Base-by-base conservation (phyloP, 768 basidiomycete genomes). In the Tephrocybe sp. region DNA sequence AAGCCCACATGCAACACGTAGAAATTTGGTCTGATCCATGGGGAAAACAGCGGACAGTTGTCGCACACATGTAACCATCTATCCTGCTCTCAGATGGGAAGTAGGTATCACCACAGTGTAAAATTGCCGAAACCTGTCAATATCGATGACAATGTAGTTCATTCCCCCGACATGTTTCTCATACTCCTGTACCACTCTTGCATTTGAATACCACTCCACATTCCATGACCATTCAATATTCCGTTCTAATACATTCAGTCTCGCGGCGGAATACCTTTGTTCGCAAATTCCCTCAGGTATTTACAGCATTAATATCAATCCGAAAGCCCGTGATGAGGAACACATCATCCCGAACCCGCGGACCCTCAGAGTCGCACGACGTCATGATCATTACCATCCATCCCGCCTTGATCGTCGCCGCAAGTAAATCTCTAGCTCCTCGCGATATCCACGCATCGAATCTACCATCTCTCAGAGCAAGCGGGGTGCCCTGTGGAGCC, bases 1-100 rank as follows among this genome's bases (percentile, higher is more conserved):
- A 71, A n/a, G 77, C 74, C 38, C 62, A 69, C 34, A 63, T 89
- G 40, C 60, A 58, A 54, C 60, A 67, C 32, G 76, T 82, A 4
- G 79, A 87, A 60, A 77, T 89, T 33, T 94, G 91, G 92, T 64
- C 66, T 53, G 93, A 95, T 67, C 87, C 85, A 53, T 95, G 85
- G 84, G 83, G 80, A 41, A 80, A 78, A 57, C 76, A 85, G 52
- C 80, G 92, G 55, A 83, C 86, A 42, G 85, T 94, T 13, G 64
- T 89, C 54, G 86, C 74, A 19, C 73, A 63, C 62, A 66, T 66
- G 59, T 73, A 65, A 74, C 66, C 42, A 51, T 20, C 30, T 4
- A 8, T 45, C 31, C 16, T 45, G 30, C 14, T 17, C 23, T 41
- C 9, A 22, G 34, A n/a, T 34, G 34, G 13, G 19, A 34, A 38